Percentiles rank a stretch among this genome's conserved stretches.
Conservation (phyloP, 441 rosid genomes). For the Erodium chrysanthum region DNA sequence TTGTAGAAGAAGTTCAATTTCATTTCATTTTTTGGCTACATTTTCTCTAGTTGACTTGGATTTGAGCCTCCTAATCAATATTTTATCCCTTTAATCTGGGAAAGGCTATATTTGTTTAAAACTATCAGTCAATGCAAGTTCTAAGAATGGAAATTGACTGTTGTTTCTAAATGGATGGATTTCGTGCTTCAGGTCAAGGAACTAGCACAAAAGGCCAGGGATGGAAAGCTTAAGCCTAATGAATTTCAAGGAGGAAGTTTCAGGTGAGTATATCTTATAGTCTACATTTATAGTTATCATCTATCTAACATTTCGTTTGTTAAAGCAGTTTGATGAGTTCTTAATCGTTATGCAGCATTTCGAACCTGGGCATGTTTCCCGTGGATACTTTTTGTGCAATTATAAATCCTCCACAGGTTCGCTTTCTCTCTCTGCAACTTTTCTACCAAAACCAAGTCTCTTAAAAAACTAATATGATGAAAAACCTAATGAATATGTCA, state of each 20-base stretch:
- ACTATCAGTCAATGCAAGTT: background rate
- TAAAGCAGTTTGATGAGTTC: slow-evolving; percentile 8
- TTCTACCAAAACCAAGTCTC: background rate
- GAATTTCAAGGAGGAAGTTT: slow-evolving; percentile 97
- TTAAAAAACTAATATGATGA: background rate
- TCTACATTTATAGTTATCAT: background rate
- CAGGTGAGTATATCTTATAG: slow-evolving; percentile 36
- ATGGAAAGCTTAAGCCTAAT: slow-evolving; percentile 79
- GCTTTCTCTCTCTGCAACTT: slow-evolving; percentile 14
- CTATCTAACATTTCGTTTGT: background rate
- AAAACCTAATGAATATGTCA: background rate
- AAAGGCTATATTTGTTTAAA: background rate
- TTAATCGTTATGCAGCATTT: slow-evolving; percentile 58
- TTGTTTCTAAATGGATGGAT: background rate
- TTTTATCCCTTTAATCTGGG: slow-evolving; percentile 2
- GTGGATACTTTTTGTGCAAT: slow-evolving; percentile 84
- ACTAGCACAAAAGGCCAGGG: slow-evolving; percentile 85
- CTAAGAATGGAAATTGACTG: background rate
- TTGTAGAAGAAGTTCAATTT: slow-evolving; percentile 11
- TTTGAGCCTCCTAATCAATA: background rate
- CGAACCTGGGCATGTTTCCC: slow-evolving; percentile 97
- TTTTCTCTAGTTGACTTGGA: no score
- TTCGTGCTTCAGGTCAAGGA: slow-evolving; percentile 59
- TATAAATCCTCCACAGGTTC: slow-evolving; percentile 86
- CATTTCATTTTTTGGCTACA: slow-evolving; percentile 2